Base-by-base conservation (phyloP, 2,329 filamentous ascomycete species). In the Epichloe gansuensis region DNA sequence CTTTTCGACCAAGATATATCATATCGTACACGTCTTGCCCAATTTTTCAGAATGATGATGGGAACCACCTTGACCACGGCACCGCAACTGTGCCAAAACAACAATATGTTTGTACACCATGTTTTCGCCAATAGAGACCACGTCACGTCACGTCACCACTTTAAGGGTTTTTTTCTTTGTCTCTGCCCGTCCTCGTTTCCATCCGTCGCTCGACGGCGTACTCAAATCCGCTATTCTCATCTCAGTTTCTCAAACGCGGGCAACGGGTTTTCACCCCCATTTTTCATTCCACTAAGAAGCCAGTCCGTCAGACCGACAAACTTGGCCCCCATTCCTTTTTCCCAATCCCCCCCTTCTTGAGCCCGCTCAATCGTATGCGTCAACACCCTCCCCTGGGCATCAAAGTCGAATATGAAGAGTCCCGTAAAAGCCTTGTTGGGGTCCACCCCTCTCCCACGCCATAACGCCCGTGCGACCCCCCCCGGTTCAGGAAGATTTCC, bases 301-400 rank as follows among this genome's bases (percentile, higher is more conserved):
- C 93, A 97, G 65, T 98, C 93, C 15, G 93, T 96, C 58, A 97
- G 72, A 13, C 86, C 89, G 15, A 97, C 89, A 21, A 98, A 86
- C 63, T 84, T 87, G 23, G 87, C 84, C 27, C 87, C 81, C n/a
- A 84, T 72, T 15, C 81, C 89, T 56, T 80, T 81, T 61, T 96
- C 90, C 81, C 85, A 94, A 54, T 88, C 81, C 40, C 84, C 81
- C 15, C 84, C 83, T 61, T 93, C 84, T 61, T 96, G 86, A 1
- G 87, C 86, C 69, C 95, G 87, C 69, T 98, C 93, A 61, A 98
- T 97, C 0, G 88, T 95, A 67, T 97, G 93, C 59, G 81, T 89
- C 47, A 86, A 69, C 38, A 98, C 81, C 56, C 89, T 77, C 1
- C 93, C 93, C 60, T 95, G 79, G 46, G 81, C 76, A 63, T 97